phyloP scores from a whole-genome alignment of 2,329 filamentous ascomycete genomes.

The Xylariaceae sp. region DNA sequence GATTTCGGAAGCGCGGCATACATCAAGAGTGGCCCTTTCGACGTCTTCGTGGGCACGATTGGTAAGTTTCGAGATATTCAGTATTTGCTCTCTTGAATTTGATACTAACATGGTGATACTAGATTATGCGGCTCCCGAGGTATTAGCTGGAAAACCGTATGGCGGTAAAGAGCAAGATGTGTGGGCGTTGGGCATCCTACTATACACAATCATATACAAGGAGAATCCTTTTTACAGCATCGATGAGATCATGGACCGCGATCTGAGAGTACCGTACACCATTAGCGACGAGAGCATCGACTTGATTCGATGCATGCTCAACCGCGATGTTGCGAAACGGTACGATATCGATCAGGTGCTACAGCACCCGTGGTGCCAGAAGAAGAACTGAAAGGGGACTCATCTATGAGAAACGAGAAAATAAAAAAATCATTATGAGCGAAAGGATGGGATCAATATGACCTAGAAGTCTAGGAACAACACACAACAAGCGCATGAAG shows the following conservation, averaged over 20 bases:
- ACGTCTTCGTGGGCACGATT: slow-evolving; percentile 98
- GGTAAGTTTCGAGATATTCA: slow-evolving; percentile 51
- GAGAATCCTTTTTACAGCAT: slow-evolving; percentile 99
- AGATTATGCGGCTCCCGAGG: slow-evolving; percentile 99
- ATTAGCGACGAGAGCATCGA: slow-evolving; percentile 91
- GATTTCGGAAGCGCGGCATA: slow-evolving; percentile 98
- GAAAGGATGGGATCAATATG: not conserved
- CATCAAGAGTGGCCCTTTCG: slow-evolving; percentile 96
- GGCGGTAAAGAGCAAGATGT: slow-evolving; percentile 96
- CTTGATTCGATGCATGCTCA: slow-evolving; percentile 83
- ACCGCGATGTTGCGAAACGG: slow-evolving; percentile 77
- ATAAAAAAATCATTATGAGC: not conserved
- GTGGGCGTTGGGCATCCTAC: slow-evolving; percentile 92
- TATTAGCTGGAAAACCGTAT: slow-evolving; percentile 86
- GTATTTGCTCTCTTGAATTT: not conserved
- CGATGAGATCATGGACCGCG: slow-evolving; percentile 98
- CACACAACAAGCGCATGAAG: not conserved
- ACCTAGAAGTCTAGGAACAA: slow-evolving; percentile 14
- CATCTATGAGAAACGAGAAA: slow-evolving; percentile 1
- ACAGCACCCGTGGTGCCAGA: slow-evolving; percentile 74
- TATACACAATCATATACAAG: slow-evolving; percentile 99
- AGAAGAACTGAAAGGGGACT: slow-evolving; percentile 1
- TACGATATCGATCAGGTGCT: slow-evolving; percentile 85
- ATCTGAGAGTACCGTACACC: slow-evolving; percentile 81
- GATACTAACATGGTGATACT: slow-evolving; percentile 11